These are phyloP conservation scores for Helianthus tuberosus DNA, from an alignment of 129 eudicot species.

Conservation along the genomic window DNA sequence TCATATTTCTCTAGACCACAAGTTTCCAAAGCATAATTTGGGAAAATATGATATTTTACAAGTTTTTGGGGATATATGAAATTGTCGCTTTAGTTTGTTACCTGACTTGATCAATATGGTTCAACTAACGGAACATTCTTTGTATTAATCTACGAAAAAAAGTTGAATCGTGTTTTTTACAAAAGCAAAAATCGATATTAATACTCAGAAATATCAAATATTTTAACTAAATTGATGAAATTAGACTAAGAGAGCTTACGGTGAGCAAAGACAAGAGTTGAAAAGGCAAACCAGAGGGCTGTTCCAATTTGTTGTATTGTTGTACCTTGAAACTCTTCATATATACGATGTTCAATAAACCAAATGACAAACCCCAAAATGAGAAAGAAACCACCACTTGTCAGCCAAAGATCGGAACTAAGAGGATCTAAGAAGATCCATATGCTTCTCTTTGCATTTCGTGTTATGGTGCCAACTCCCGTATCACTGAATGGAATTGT, in stretches of 20 bases:
- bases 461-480: slow-evolving; percentile 38
- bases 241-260: slow-evolving; percentile 26
- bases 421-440: slow-evolving; percentile 55
- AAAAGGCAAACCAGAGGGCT: slow-evolving; percentile 43
- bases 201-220: too few species aligned
- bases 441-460: slow-evolving; percentile 18
- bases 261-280: slow-evolving; percentile 41
- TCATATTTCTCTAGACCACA: too few species aligned
- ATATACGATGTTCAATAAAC: slow-evolving; percentile 41
- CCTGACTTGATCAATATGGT: too few species aligned
- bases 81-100: too few species aligned
- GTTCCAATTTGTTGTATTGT: slow-evolving; percentile 35
- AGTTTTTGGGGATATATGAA: too few species aligned
- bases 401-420: slow-evolving; percentile 38
- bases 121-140: too few species aligned
- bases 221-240: background rate
- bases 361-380: slow-evolving; percentile 37
- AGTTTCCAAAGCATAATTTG: too few species aligned
- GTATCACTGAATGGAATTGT: slow-evolving; percentile 42
- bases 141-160: too few species aligned
- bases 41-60: too few species aligned
- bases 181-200: too few species aligned
- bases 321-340: slow-evolving; percentile 38
- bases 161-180: too few species aligned
- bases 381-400: slow-evolving; percentile 32